These are phyloP conservation scores for Sporothrix curviconia DNA, from an alignment of 2,329 filamentous ascomycete genomes.

Conservation along the genomic window DNA sequence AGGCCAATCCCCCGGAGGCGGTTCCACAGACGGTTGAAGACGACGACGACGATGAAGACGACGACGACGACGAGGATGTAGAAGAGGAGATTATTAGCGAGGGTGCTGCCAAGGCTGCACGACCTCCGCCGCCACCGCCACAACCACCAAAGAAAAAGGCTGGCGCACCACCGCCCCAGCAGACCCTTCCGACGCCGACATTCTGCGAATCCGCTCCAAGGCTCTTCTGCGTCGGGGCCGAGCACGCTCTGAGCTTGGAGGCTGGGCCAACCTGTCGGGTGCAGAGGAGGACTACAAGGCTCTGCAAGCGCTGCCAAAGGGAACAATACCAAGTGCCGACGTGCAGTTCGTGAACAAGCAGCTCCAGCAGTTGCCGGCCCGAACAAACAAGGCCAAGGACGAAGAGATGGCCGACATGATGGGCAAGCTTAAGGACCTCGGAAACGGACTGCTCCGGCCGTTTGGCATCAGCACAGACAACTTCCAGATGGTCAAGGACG, in stretches of 20 bases:
- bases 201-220: slow-evolving; percentile 73
- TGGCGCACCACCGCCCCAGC: slow-evolving; percentile 12
- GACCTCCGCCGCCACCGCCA: slow-evolving; percentile 18
- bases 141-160: no score
- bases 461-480: slow-evolving; percentile 93
- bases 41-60: slow-evolving; percentile 43
- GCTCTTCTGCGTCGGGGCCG: slow-evolving; percentile 73
- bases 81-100: slow-evolving; percentile 56
- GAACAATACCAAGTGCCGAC: slow-evolving; percentile 58
- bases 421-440: slow-evolving; percentile 87
- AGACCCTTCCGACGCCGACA: slow-evolving; percentile 44
- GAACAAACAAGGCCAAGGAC: slow-evolving; percentile 72
- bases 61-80: slow-evolving; percentile 44
- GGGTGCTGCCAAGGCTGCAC: slow-evolving; percentile 46
- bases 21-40: slow-evolving; percentile 27
- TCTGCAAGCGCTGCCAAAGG: slow-evolving; percentile 37
- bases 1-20: no score
- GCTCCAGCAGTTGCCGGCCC: slow-evolving; percentile 57
- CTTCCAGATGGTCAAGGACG: slow-evolving; percentile 89
- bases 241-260: slow-evolving; percentile 62
- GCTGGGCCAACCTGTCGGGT: slow-evolving; percentile 73
- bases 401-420: slow-evolving; percentile 94
- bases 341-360: slow-evolving; percentile 60
- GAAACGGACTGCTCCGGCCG: slow-evolving; percentile 84
- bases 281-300: slow-evolving; percentile 74